A percentile compares a stretch with the other conserved stretches of the same genome.
Evolutionary conservation across 2,329 filamentous ascomycete species (phyloP).

Genomic region (Alternaria gaisen): DNA sequence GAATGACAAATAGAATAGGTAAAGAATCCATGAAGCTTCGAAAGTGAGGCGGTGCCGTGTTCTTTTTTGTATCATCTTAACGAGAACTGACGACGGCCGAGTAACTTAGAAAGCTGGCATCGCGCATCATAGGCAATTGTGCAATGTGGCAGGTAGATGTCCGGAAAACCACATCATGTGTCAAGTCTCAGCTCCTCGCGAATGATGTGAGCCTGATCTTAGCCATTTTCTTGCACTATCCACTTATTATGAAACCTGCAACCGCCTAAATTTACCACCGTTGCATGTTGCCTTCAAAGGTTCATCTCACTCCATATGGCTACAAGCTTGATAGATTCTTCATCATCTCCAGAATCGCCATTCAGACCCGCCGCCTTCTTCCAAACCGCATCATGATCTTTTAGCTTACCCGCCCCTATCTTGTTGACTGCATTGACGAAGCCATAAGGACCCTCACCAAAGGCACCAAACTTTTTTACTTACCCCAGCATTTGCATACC

Average conservation of each 20-base stretch:
- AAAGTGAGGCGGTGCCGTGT: slow-evolving; percentile 1
- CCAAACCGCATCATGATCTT: neutral
- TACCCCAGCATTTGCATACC: neutral
- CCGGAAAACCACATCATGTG: neutral
- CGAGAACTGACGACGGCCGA: neutral
- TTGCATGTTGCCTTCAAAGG: neutral
- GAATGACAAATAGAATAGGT: slow-evolving; percentile 7
- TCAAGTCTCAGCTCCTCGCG: neutral
- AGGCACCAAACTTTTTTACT: neutral
- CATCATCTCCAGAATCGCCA: neutral
- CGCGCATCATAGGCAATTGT: neutral
- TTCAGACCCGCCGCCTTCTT: neutral
- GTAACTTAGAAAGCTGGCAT: neutral
- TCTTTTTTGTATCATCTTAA: slow-evolving; percentile 3
- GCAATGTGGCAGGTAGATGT: neutral
- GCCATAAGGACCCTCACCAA: neutral
- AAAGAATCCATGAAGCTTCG: neutral
- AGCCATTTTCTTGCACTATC: neutral
- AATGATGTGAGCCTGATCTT: neutral
- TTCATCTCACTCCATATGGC: neutral
- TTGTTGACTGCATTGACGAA: neutral
- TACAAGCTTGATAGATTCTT: neutral
- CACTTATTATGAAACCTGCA: neutral
- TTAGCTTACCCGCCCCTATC: neutral
- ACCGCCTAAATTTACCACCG: neutral